Conservation (phyloP, 2,329 filamentous ascomycete genomes). For the Pyricularia sp. region DNA sequence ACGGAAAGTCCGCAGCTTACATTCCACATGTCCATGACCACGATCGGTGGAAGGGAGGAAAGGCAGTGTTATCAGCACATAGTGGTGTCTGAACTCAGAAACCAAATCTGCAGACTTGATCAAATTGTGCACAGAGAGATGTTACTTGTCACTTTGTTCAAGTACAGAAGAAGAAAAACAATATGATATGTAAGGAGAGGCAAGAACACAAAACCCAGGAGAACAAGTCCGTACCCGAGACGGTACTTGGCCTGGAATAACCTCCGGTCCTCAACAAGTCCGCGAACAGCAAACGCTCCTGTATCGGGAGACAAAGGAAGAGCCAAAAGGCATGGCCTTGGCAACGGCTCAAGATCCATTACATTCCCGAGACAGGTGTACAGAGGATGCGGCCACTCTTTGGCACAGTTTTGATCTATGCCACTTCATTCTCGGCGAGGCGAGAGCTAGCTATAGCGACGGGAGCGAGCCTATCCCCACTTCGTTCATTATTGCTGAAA, state of each 20-base stretch:
- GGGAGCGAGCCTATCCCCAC: not conserved
- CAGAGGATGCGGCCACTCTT: constrained; percentile 16
- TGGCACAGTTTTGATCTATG: not conserved
- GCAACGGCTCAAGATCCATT: constrained; percentile 16
- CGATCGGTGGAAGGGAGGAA: not conserved
- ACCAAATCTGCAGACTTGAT: not conserved
- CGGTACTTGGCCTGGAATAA: not conserved
- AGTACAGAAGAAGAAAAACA: not conserved
- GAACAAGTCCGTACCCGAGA: not conserved
- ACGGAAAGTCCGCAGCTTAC: not conserved
- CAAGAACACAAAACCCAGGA: not conserved
- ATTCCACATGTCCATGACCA: not conserved
- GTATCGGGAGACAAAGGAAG: constrained; percentile 7
- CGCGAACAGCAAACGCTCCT: not conserved
- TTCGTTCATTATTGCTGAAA: not conserved
- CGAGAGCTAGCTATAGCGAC: not conserved
- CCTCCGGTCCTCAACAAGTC: not conserved
- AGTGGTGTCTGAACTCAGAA: not conserved
- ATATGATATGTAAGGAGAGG: not conserved
- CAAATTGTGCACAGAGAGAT: not conserved
- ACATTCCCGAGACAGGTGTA: constrained; percentile 30
- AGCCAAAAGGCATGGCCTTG: constrained; percentile 1
- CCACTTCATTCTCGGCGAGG: not conserved
- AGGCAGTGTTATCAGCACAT: too few species aligned
- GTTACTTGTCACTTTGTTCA: not conserved